phyloP scores from a whole-genome alignment of 192 early-diverging fungal species.

The Coemansia sp. region DNA sequence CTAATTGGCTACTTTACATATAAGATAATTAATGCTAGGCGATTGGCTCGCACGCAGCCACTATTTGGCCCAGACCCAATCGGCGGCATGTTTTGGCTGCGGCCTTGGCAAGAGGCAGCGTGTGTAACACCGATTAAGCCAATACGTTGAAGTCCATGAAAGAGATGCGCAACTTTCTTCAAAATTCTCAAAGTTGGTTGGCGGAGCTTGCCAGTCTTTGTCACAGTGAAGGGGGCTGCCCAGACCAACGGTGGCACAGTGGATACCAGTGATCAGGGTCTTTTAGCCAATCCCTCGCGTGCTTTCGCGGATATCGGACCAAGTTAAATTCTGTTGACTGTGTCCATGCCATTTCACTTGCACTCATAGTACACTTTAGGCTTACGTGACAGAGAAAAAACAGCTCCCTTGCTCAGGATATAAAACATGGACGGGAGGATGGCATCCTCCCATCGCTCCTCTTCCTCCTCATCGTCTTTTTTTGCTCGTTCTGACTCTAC shows the following conservation, averaged over 20 bases:
- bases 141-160: not conserved
- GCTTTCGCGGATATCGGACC: constrained; percentile 5
- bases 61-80: not conserved
- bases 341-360: not conserved
- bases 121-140: constrained; percentile 6
- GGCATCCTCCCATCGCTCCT: not conserved
- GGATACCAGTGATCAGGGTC: constrained; percentile 1
- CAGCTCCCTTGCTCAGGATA: not conserved
- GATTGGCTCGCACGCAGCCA: not conserved
- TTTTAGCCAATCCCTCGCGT: constrained; percentile 2
- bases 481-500: not conserved
- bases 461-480: not conserved
- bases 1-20: no score
- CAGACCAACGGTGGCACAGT: not conserved
- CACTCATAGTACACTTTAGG: not conserved
- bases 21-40: not conserved
- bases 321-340: not conserved
- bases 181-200: not conserved
- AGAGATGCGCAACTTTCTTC: not conserved
- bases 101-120: not conserved
- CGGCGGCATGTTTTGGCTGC: not conserved
- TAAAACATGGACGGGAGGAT: not conserved
- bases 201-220: not conserved
- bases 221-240: not conserved
- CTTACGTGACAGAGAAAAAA: not conserved